Base-by-base conservation (phyloP, 2,329 filamentous ascomycete species). In the Chaetomiaceae sp. region DNA sequence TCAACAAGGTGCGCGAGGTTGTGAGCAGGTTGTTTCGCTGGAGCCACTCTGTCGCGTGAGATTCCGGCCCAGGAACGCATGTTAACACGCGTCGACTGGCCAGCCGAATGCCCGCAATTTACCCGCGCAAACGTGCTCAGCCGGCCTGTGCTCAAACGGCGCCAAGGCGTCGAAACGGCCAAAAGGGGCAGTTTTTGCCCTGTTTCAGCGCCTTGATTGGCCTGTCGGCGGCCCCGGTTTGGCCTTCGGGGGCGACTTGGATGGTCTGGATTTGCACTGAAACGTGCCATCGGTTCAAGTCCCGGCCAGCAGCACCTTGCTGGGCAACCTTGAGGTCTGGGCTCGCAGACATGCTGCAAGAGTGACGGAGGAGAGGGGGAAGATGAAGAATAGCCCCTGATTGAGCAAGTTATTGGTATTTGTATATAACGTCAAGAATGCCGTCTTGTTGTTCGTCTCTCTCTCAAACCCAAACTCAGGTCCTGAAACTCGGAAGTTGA, bases 91-190 rank as follows among this genome's bases (percentile, higher is more conserved):
- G 52, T 50, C 53, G 44, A 40, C 17, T 35, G 50, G 16, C 42
- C 45, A 33, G 45, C 30, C 49, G 49, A 52, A 48, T 53, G 25
- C 38, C 33, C 40, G 39, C 31, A 17, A 25, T 20, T 51, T 58
- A 53, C 54, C 55, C 49, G 57, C 60, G 55, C 59, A 62, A 62
- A 62, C 53, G 39, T 59, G 59, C 59, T 61, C 59, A 60, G 55
- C 46, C 35, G 39, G 48, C 43, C 50, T 20, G 31, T 43, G 42
- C 37, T 45, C 34, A 45, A 51, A 51, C 47, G 35, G 33, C 34
- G 54, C 58, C 54, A 55, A 56, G 50, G 41, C 10, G 6, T 10
- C 9, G 17, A 25, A 52, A 37, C 35, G 21, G 40, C 38, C 50
- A 16, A 50, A 60, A 60, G 44, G 48, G 56, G 59, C 48, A 61